Conservation (phyloP, 108 stramenopile species). For the Nitzschia sp. region DNA sequence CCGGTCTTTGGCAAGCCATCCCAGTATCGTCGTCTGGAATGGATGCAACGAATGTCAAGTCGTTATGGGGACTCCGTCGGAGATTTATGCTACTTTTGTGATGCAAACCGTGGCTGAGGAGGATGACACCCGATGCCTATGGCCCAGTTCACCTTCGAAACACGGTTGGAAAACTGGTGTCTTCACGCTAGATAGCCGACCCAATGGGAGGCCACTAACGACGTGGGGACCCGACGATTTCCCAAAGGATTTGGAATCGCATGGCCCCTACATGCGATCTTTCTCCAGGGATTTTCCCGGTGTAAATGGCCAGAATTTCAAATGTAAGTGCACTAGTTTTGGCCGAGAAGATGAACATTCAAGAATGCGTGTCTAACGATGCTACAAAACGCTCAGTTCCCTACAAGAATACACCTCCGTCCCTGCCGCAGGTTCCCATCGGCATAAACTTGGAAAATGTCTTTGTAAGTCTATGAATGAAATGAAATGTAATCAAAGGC, state of each 20-base stretch:
- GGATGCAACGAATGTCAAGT: conserved; percentile 65
- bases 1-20: conserved; percentile 44
- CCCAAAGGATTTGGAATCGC: conserved; percentile 35
- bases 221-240: conserved; percentile 23
- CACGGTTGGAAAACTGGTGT: conserved; percentile 58
- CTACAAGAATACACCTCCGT: conserved; percentile 23
- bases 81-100: conserved; percentile 57
- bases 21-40: conserved; percentile 61
- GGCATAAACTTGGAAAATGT: conserved; percentile 15
- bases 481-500: too few species aligned
- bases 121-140: conserved; percentile 49
- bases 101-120: conserved; percentile 48
- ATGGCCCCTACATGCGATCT: conserved; percentile 55
- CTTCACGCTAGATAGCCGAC: conserved; percentile 30
- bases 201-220: conserved; percentile 25
- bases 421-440: conserved; percentile 15
- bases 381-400: background rate
- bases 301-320: conserved; percentile 45
- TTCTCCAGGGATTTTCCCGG: conserved; percentile 36
- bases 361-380: background rate
- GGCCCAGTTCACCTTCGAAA: conserved; percentile 58
- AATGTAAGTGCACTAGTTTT: conserved; percentile 3
- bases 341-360: too few species aligned
- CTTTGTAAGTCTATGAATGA: conserved; percentile 18
- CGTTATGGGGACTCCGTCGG: conserved; percentile 28